Conservation (phyloP, 169 alveolate genomes). For the Plasmodium knowlesi region DNA sequence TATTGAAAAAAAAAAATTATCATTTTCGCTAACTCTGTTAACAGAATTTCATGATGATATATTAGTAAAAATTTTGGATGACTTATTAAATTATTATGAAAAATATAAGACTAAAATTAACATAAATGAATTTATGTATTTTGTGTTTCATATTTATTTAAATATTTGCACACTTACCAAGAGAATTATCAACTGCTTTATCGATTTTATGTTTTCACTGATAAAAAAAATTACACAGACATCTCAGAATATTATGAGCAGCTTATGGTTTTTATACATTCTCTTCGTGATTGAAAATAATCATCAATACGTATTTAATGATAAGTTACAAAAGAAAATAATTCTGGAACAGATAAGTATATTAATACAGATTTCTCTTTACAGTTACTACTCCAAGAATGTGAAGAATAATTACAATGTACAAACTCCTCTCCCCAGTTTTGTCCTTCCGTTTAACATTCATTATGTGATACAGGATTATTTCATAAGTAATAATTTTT, state of each 20-base stretch:
- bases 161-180: slow-evolving; percentile 50
- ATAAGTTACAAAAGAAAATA: slow-evolving; percentile 55
- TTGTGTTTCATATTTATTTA: slow-evolving; percentile 60
- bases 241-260: slow-evolving; percentile 62
- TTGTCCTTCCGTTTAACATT: slow-evolving; percentile 49
- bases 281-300: slow-evolving; percentile 49
- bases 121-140: slow-evolving; percentile 65
- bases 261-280: slow-evolving; percentile 72
- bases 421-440: slow-evolving; percentile 40
- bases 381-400: slow-evolving; percentile 61
- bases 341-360: slow-evolving; percentile 53
- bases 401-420: slow-evolving; percentile 63
- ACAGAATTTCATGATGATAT: slow-evolving; percentile 65
- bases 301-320: slow-evolving; percentile 58
- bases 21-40: slow-evolving; percentile 24
- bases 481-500: slow-evolving; percentile 21
- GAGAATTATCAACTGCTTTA: slow-evolving; percentile 29
- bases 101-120: slow-evolving; percentile 57
- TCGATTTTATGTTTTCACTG: slow-evolving; percentile 49
- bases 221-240: slow-evolving; percentile 60
- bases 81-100: slow-evolving; percentile 65
- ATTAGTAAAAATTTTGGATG: slow-evolving; percentile 61
- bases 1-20: slow-evolving; percentile 43
- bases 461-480: slow-evolving; percentile 32
- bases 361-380: slow-evolving; percentile 55